These are phyloP conservation scores for Penicillium ucsense DNA, from an alignment of 495 filamentous ascomycete species.

Conservation along the genomic window DNA sequence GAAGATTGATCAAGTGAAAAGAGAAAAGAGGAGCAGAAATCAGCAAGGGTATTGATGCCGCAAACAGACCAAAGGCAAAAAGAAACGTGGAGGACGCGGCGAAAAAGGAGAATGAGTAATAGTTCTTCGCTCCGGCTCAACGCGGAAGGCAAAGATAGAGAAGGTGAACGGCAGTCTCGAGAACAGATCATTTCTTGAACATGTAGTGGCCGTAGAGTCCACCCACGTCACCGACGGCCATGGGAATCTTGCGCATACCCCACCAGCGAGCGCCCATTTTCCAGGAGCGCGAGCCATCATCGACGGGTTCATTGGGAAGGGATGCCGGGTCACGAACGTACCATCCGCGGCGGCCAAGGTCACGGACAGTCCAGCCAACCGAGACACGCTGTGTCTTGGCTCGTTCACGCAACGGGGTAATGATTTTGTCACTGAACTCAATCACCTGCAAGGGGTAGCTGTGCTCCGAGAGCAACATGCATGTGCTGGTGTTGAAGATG, in stretches of 20 bases:
- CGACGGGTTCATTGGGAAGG: slow-evolving; percentile 20
- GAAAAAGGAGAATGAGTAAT: slow-evolving; percentile 5
- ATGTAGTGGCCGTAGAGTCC: slow-evolving; percentile 84
- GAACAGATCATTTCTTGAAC: slow-evolving; percentile 52
- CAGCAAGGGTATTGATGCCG: slow-evolving; percentile 18
- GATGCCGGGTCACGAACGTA: slow-evolving; percentile 47
- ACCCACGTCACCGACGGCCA: slow-evolving; percentile 66
- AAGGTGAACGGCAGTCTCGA: slow-evolving; percentile 2
- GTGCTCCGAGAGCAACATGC: slow-evolving; percentile 48
- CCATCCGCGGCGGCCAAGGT: slow-evolving; percentile 62
- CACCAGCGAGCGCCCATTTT: slow-evolving; percentile 87
- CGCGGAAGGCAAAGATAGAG: slow-evolving; percentile 7
- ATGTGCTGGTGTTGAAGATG: slow-evolving; percentile 49
- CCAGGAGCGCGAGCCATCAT: slow-evolving; percentile 55
- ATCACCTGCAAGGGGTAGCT: slow-evolving; percentile 71
- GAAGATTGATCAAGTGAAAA: not conserved
- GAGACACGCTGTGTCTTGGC: slow-evolving; percentile 37
- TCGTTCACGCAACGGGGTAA: slow-evolving; percentile 46
- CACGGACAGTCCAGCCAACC: slow-evolving; percentile 58
- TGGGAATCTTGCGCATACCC: slow-evolving; percentile 81
- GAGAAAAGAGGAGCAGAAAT: not conserved
- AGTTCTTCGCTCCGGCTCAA: slow-evolving; percentile 9
- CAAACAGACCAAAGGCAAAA: not conserved
- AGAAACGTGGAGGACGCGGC: too few relatives aligned
- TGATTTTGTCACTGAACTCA: slow-evolving; percentile 66